Percentiles rank a stretch among this genome's conserved stretches.
These are phyloP conservation scores for Miamiensis avidus DNA, from an alignment of 169 alveolate species.

Conservation along the genomic window DNA sequence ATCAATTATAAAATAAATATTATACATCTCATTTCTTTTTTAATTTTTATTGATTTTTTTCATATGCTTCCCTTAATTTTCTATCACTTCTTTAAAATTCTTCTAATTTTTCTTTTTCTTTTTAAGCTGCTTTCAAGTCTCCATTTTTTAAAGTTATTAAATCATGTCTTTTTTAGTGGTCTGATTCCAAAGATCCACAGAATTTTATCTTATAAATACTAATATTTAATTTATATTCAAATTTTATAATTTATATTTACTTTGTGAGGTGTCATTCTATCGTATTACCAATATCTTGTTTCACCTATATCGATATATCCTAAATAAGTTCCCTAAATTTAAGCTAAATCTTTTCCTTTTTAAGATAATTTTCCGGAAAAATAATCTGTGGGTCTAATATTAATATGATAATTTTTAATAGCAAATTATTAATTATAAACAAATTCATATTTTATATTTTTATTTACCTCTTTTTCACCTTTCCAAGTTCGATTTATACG, in stretches of 20 bases:
- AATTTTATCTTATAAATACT: conserved; percentile 25
- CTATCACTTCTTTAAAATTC: conserved; percentile 18
- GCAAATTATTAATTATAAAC: background rate
- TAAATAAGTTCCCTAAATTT: conserved; percentile 76
- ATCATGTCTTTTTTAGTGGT: conserved; percentile 42
- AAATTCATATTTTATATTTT: background rate
- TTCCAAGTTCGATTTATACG: conserved; percentile 50
- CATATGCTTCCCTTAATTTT: conserved; percentile 7
- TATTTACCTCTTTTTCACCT: conserved; percentile 53
- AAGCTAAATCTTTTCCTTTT: conserved; percentile 54
- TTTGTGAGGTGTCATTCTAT: conserved; percentile 49
- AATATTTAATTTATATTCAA: background rate
- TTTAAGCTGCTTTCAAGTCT: conserved; percentile 34
- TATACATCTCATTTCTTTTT: too few species aligned
- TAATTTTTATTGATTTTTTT: too few species aligned
- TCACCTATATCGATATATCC: conserved; percentile 84
- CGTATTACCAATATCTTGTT: conserved; percentile 80
- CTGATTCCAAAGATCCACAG: conserved; percentile 27
- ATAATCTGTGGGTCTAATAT: conserved; percentile 42
- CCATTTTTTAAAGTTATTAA: conserved; percentile 36
- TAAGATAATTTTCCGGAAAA: conserved; percentile 57
- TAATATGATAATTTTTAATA: background rate
- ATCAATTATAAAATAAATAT: too few species aligned
- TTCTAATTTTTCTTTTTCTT: conserved; percentile 31
- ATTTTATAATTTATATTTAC: background rate